Conservation (phyloP, 768 basidiomycete species). For the Trametes sanguinea region DNA sequence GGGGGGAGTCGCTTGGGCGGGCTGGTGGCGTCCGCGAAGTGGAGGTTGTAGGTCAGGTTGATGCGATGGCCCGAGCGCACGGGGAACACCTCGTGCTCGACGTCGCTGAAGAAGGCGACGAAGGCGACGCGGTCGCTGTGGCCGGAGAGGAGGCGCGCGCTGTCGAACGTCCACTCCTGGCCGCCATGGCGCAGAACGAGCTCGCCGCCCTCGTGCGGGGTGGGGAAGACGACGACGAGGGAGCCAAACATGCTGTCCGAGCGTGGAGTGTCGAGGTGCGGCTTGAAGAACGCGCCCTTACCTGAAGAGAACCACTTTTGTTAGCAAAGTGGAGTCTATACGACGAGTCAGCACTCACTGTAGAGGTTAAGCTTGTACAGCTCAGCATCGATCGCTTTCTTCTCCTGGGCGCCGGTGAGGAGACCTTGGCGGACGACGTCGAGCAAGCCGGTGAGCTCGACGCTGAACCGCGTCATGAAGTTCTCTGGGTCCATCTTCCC, state of each 20-base stretch:
- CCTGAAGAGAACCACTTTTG: slow-evolving; percentile 34
- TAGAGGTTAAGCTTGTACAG: slow-evolving; percentile 33
- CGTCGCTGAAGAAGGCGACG: slow-evolving; percentile 45
- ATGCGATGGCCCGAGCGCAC: slow-evolving; percentile 45
- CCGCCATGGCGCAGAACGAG: slow-evolving; percentile 35
- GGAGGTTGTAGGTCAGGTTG: slow-evolving; percentile 48
- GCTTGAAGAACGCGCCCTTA: slow-evolving; percentile 48
- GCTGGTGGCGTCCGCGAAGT: slow-evolving; percentile 14
- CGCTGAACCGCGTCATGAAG: slow-evolving; percentile 21
- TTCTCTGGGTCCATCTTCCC: slow-evolving; percentile 25
- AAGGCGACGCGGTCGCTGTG: slow-evolving; percentile 38
- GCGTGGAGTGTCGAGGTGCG: slow-evolving; percentile 51
- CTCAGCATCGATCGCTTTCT: slow-evolving; percentile 21
- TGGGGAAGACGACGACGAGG: slow-evolving; percentile 52
- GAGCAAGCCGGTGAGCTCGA: slow-evolving; percentile 22
- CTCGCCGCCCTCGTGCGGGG: slow-evolving; percentile 47
- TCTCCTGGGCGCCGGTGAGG: slow-evolving; percentile 21
- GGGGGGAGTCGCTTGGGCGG: not conserved
- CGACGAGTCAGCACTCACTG: slow-evolving; percentile 17
- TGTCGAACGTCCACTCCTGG: slow-evolving; percentile 41
- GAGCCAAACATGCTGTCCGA: slow-evolving; percentile 49
- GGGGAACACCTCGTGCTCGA: slow-evolving; percentile 46
- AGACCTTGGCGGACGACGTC: slow-evolving; percentile 11
- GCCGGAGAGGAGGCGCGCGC: slow-evolving; percentile 28
- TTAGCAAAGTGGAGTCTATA: too few relatives aligned